Evolutionary conservation across 2,329 filamentous ascomycete genomes (phyloP), one percentile per base, ranked within the genome.

Genomic region (Cercospora sp.): DNA sequence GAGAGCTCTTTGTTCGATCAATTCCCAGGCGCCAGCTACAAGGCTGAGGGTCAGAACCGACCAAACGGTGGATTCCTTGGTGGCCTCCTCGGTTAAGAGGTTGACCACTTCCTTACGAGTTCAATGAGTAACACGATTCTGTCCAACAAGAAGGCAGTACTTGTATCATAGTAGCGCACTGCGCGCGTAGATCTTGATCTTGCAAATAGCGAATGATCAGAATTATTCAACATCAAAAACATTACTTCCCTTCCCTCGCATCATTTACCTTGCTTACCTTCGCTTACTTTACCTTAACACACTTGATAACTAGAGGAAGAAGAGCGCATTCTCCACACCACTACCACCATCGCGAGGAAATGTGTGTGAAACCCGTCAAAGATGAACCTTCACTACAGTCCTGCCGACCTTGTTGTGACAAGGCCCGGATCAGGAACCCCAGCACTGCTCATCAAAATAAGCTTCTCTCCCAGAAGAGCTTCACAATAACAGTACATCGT

Each of bases 1-100:
- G 70, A 70, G 26, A 69, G 67, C 34, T 53, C 68, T 43, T 28
- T 70, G n/a, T 72, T 72, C 30, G 63, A 57, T 18, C 34, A 66
- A 32, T 70, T 67, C 34, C 68, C 68, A 10, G 68, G 68, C 5
- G 66, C 66, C 18, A 61, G 59, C 21, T 61, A 28, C 37, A 43
- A 61, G 21, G 59, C 59, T 28, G 59, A 61, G 59, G 59, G 59
- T 3, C 59, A 61, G 37, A 10, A 1, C 6, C 5, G 18, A 7
- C 1, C 16, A 18, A 18, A 18, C 2, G 59, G 59, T 55, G 49
- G 49, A 3, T 28, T 61, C 18, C 59, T 61, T 8, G 59, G 59
- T 18, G 59, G 59, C 9, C 8, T 61, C n/a, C 34, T 61, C 26
- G 59, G 59, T n/a, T 61, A 61, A 40, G 37, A 40, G 37, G 40